Base-by-base conservation (phyloP, 805 yeast genomes). In the Candida germanica region DNA sequence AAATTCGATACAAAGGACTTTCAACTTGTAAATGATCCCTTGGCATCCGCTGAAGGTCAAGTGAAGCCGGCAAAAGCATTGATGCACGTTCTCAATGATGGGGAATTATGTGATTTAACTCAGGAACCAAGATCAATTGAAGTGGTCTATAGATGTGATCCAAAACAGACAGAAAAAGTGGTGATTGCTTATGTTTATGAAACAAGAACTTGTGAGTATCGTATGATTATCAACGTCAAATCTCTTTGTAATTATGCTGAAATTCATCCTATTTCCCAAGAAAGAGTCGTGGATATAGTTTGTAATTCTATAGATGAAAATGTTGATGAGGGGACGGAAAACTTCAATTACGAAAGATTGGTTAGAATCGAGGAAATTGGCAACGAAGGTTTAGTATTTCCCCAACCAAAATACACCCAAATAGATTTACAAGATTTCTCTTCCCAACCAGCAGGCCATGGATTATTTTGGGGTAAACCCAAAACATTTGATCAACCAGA, bases 41-140 rank as follows among this genome's bases (percentile, higher is more conserved):
- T 49, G 4, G 40, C 40, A 6, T 43, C 50, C 12, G 5, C 17
- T 3, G 23, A 16, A 6, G 27, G 21, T 6, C n/a, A 6, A 5
- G 4, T 3, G 9, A 22, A 41, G 43, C 26, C 49, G 47, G 12
- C 61, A 57, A 56, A 60, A 44, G 61, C 54, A 42, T 42, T 69
- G 43, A 44, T 64, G 52, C 80, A 53, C 59, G 58, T 40, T 37
- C 59, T 54, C 6, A 35, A 39, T 9, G 51, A 53, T 39, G 93
- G 91, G 6, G 71, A 72, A 14, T 35, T 61, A 3, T 83, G 93
- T 56, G 85, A 79, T 47, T 51, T 78, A 30, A 80, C 85, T 0
- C 66, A 66, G 2, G 51, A 58, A 18, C 73, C 73, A 2, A 66
- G 91, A 35, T 50, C 64, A 3, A 61, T 75, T 3, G 83, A 80